Evolutionary conservation across 371 early-diverging fungal genomes (phyloP), one percentile per base, ranked within the genome.

Genomic region (Saksenaea vasiformis): DNA sequence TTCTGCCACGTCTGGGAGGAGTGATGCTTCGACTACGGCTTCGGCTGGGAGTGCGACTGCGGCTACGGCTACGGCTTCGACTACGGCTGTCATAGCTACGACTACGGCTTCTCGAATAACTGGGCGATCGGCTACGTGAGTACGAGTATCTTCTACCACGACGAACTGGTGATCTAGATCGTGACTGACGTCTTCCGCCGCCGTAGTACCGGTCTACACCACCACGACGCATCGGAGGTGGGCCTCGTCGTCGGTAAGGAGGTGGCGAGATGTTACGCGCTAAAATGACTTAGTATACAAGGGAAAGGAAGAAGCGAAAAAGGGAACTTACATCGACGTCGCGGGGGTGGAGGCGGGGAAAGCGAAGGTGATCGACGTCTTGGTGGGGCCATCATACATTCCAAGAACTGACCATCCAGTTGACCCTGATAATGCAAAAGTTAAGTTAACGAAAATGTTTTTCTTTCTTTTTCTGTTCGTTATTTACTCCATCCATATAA

Each of bases 401-500:
- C 67, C 13, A 79, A 26, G 47, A 58, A 55, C 47, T 83, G 77
- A 31, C 85, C 85, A 72, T 85, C 87, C 71, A 85, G 67, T 69
- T 85, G 85, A 47, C 84, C 87, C 77, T 83, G 60, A 27, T 43
- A 11, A 53, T 14, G 37, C 54, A 11, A 24, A 58, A 26, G n/a
- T n/a, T 43, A n/a, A 58, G 26, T 54, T 26, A 36, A 31, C 60
- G 10, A 51, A 24, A 28, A 17, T 22, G 10, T 11, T 51, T 22
- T 53, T 36, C 17, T 0, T 47, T n/a, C 39, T 44, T 27, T 31
- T n/a, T 15, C 34, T 34, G 43, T 4, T 26, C 41, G 14, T 14
- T 17, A 54, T 69, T 69, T 79, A 78, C 83, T 44, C 78, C 79
- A 58, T 85, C 78, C 85, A 85, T 85, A 37, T 74, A 78, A 22